Base-by-base conservation (phyloP, 441 rosid genomes). In the Viola pubescens region DNA sequence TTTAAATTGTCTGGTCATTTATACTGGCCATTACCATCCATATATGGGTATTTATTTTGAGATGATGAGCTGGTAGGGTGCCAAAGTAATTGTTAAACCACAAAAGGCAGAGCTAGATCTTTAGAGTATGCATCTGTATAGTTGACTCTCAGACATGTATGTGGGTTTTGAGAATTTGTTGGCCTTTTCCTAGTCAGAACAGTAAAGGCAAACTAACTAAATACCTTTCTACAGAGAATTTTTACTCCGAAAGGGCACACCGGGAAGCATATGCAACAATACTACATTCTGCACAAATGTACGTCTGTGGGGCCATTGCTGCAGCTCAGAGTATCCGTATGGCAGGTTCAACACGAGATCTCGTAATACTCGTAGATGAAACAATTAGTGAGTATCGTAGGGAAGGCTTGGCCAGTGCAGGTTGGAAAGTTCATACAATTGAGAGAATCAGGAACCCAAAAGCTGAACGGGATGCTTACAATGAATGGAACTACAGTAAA, bases 401-500 rank as follows among this genome's bases (percentile, higher is more conserved):
- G 73, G 79, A 65, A 66, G 97, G 95, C 3, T 65, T 89, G 72
- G 82, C 61, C 76, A 82, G 88, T 60, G 94, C 94, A 9, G 95
- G 97, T 50, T 90, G 97, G 97, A 90, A 85, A 73, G 68, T 87
- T 53, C 79, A 78, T 46, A 81, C 79, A 42, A 85, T 90, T 64
- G 69, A 87, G 67, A 79, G 95, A 73, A 90, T 87, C 58, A 73
- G 94, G 68, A 90, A 87, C 68, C 94, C 95, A 0, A 87, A 84
- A 72, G 95, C 91, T 2, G 75, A 87, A 63, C 73, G 56, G 7
- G 83, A 87, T 11, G 88, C 95, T 7, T 90, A 90, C 70, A 90
- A 90, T 37, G 94, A 90, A 66, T 90, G 86, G 84, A 87, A 90
- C 70, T 90, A 90, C 72, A 90, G 94, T 75, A 90, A 90, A 75